Evolutionary conservation across 192 early-diverging fungal species (phyloP).

Genomic region (Rhizophagus prolifer): DNA sequence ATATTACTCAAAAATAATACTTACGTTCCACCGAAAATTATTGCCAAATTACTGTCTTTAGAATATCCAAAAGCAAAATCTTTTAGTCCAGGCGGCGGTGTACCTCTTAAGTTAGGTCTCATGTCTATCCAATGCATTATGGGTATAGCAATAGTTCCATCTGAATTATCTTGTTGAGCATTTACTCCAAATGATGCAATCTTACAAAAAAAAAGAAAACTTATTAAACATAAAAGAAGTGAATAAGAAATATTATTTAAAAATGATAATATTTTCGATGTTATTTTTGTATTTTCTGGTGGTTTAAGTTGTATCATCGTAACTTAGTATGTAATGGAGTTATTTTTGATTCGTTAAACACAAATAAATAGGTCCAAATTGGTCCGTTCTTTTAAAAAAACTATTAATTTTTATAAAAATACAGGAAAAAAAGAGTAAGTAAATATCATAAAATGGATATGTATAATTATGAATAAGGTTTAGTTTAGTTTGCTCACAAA

Average conservation of each 20-base stretch:
- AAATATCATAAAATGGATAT: too few relatives aligned
- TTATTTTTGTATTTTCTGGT: neutral
- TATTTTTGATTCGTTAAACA: too few relatives aligned
- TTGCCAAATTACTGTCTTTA: neutral
- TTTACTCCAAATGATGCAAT: neutral
- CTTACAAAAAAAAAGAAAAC: neutral
- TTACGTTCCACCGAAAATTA: constrained; percentile 24
- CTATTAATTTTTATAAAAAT: too few relatives aligned
- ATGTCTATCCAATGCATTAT: constrained; percentile 9
- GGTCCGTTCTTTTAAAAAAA: too few relatives aligned
- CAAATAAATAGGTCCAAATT: too few relatives aligned
- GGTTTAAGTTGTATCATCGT: neutral
- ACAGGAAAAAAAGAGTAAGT: too few relatives aligned
- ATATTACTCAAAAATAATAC: constrained; percentile 13
- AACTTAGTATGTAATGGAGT: neutral
- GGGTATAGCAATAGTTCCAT: constrained; percentile 14
- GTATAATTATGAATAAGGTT: too few relatives aligned
- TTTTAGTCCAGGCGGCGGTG: neutral
- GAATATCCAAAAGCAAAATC: constrained; percentile 16
- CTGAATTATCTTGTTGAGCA: neutral
- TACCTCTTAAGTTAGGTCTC: neutral
- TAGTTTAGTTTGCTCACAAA: too few relatives aligned
- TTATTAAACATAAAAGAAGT: neutral
- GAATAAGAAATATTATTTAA: neutral
- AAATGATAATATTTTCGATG: neutral